Evolutionary conservation across 768 basidiomycete genomes (phyloP), one percentile per base, ranked within the genome.

Genomic region (Podaxis carcinomalis): DNA sequence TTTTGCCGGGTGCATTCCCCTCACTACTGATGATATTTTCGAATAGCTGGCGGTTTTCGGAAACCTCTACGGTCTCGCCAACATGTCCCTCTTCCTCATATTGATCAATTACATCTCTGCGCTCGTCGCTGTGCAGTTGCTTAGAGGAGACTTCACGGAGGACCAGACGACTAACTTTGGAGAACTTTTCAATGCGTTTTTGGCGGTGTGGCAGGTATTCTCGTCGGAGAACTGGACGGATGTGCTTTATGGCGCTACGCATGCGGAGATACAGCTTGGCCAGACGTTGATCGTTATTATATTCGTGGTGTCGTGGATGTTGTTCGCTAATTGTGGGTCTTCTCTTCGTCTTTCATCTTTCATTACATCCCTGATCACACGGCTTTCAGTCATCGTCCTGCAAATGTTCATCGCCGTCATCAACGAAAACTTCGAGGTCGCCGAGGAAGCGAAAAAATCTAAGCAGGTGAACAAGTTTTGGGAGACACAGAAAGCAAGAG

Each of bases 351-450:
- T 9, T 47, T 5, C 28, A 23, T 1, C 27, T n/a, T 27, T 56
- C 35, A 21, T 44, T 1, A 27, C 13, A 0, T 14, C 40, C n/a
- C 40, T 4, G 7, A 14, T 3, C n/a, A 49, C 21, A 9, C 47
- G 11, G 27, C 27, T 4, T 36, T 23, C 64, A 40, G 95, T 93
- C 78, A 92, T 96, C 67, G 80, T 96, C 7, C 72, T 96, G 52
- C 94, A 96, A 69, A 90, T 98, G 88, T 97, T 98, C 77, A 92
- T 98, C 68, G 96, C 96, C 36, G 94, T 96, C 49, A 94, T 97
- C 79, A 92, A 95, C 68, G 94, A 95, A 78, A 96, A 95, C 73
- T 98, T 98, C 67, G 81, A 88, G 23, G 86, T 97, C 4, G 93
- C 93, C 0, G 96, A 98, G 68, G 93, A 95, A 69, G 82, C 86